These are phyloP conservation scores for Martiniozyma asiatica DNA, from an alignment of 1,139 yeast genomes.

Conservation along the genomic window DNA sequence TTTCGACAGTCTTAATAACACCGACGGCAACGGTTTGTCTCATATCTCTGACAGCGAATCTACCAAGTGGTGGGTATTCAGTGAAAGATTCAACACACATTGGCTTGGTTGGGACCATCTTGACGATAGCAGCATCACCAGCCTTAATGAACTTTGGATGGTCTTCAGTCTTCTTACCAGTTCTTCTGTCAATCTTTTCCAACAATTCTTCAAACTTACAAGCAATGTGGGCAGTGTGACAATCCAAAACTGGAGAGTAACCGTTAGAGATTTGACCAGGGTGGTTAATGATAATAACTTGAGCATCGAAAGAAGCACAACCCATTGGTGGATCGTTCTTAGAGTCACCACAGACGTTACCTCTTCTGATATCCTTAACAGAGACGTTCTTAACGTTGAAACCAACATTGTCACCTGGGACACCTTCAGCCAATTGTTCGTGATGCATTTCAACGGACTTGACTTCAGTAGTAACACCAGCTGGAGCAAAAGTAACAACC, in stretches of 20 bases:
- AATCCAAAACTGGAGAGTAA: slow-evolving; percentile 87
- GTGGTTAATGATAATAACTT: slow-evolving; percentile 88
- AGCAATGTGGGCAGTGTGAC: slow-evolving; percentile 94
- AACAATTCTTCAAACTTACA: slow-evolving; percentile 77
- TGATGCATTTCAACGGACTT: slow-evolving; percentile 93
- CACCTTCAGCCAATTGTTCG: slow-evolving; percentile 76
- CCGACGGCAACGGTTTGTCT: slow-evolving; percentile 99
- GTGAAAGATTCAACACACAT: slow-evolving; percentile 96
- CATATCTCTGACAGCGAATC: slow-evolving; percentile 99
- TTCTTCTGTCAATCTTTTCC: slow-evolving; percentile 89
- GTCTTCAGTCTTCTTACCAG: slow-evolving; percentile 81
- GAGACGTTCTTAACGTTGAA: slow-evolving; percentile 93
- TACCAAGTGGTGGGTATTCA: slow-evolving; percentile 97
- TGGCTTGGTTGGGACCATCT: slow-evolving; percentile 91
- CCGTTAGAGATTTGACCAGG: slow-evolving; percentile 92
- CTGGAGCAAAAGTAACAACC: slow-evolving; percentile 85
- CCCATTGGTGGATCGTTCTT: slow-evolving; percentile 99
- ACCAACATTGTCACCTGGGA: slow-evolving; percentile 93
- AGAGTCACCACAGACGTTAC: slow-evolving; percentile 93
- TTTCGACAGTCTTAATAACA: slow-evolving; percentile 97
- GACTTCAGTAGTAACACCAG: slow-evolving; percentile 87
- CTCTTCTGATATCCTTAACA: slow-evolving; percentile 89
- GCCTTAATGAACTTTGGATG: too few species aligned
- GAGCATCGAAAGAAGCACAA: slow-evolving; percentile 92
- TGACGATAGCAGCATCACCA: slow-evolving; percentile 89